Base-by-base conservation (phyloP, 2,329 filamentous ascomycete species). In the Tolypocladium paradoxum region DNA sequence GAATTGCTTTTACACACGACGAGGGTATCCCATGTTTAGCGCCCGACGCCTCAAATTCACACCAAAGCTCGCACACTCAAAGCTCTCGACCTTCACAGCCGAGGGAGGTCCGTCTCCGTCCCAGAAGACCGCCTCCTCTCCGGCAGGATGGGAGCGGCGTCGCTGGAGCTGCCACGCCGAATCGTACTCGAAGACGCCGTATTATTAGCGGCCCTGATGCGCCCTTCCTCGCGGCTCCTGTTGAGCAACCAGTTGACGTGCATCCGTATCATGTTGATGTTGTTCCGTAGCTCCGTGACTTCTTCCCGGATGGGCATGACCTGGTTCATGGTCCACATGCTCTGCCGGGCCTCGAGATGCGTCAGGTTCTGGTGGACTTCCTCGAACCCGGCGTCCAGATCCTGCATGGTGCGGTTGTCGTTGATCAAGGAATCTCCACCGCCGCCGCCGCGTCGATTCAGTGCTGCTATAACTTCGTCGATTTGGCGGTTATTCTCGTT, bases 291-390 rank as follows among this genome's bases (percentile, higher is more conserved):
- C 62, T 84, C 81, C 4, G 76, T 75, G n/a, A 84, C 73, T 64
- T 83, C 79, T 54, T 84, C 80, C 53, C 81, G 79, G 55, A 84
- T 76, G 8, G 77, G 79, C 61, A 82, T 74, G 6, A 80, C 77
- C 63, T 84, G 79, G 59, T 82, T 83, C 61, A 84, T 73, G 9
- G 82, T 73, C 73, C 80, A 77, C 66, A 82, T 77, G 34, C 76
- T 80, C 61, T 83, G 80, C 49, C 79, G 75, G 4, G 76, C 77
- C 61, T 84, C 81, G 49, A 82, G 71, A 54, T 83, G 80, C 22
- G 75, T 77, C 37, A 84, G 61, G 43, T 76, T 76, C 53, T 79
- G 76, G 50, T 79, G 77, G 3, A 84, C 66, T 49, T 79, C 76
- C 58, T 81, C 78, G 43, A 84, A 76, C 4, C 71, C 70, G 31